phyloP scores from a whole-genome alignment of 2,329 filamentous ascomycete genomes.

The Botrytis medusae region DNA sequence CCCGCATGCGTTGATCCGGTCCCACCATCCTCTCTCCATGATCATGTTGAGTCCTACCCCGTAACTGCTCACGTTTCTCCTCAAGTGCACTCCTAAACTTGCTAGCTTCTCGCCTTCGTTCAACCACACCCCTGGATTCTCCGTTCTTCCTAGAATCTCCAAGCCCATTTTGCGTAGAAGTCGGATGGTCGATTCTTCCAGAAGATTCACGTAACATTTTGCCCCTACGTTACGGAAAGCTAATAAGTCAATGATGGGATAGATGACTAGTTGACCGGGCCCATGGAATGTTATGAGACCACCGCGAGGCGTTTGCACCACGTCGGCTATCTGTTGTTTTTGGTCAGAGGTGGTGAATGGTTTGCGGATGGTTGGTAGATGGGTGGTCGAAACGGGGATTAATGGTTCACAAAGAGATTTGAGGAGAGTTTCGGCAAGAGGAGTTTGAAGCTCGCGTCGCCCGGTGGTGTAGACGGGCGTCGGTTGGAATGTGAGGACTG shows the following conservation, averaged over 20 bases:
- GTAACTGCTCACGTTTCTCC: slow-evolving; percentile 78
- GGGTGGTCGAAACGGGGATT: not conserved
- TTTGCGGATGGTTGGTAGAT: not conserved
- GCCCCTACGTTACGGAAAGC: not conserved
- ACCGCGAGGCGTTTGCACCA: slow-evolving; percentile 59
- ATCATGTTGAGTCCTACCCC: slow-evolving; percentile 80
- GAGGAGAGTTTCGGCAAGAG: slow-evolving; percentile 49
- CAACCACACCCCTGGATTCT: slow-evolving; percentile 53
- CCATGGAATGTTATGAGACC: slow-evolving; percentile 95
- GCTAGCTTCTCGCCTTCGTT: slow-evolving; percentile 68
- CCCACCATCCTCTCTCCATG: slow-evolving; percentile 62
- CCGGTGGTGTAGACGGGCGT: slow-evolving; percentile 86
- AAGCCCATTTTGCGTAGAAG: not conserved
- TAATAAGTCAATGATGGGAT: slow-evolving; percentile 74
- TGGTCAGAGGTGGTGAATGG: not conserved
- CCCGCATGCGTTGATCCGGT: slow-evolving; percentile 86
- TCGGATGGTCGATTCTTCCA: slow-evolving; percentile 9
- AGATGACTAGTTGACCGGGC: slow-evolving; percentile 89
- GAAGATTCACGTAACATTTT: slow-evolving; percentile 2
- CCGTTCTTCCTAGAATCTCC: slow-evolving; percentile 44
- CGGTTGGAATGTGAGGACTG: slow-evolving; percentile 79
- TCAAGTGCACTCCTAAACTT: slow-evolving; percentile 86
- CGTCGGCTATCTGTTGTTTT: slow-evolving; percentile 23
- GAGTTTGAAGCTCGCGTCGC: slow-evolving; percentile 64
- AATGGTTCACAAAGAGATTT: slow-evolving; percentile 41